Evolutionary conservation across 2,329 filamentous ascomycete species (phyloP).

Genomic region (Septoria linicola): DNA sequence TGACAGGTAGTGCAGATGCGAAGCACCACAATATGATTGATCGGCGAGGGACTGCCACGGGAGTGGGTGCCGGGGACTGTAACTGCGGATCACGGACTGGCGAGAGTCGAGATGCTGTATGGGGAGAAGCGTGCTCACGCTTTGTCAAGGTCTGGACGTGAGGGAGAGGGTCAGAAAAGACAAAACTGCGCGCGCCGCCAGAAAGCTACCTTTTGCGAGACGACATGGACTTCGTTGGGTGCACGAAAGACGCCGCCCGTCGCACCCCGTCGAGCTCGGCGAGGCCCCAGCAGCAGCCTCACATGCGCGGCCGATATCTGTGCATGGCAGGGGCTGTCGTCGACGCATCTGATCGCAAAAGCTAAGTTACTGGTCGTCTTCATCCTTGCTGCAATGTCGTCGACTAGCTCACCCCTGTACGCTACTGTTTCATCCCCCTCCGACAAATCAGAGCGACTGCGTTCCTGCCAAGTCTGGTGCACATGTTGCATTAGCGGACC

Average conservation of each 20-base stretch:
- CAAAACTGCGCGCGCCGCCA: too few relatives aligned
- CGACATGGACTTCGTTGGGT: too few relatives aligned
- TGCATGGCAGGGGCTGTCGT: not conserved
- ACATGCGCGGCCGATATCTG: not conserved
- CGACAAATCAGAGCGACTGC: not conserved
- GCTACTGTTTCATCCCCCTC: conserved; percentile 6
- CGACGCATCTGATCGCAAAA: conserved; percentile 1
- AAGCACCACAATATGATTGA: not conserved
- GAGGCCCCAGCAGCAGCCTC: not conserved
- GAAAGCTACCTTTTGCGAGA: too few relatives aligned
- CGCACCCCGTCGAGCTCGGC: too few relatives aligned
- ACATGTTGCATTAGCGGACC: not conserved
- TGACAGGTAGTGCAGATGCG: not conserved
- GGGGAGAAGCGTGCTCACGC: too few relatives aligned
- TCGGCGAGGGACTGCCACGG: not conserved
- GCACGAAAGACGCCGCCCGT: too few relatives aligned
- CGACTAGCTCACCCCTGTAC: not conserved
- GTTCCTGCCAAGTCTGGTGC: conserved; percentile 8
- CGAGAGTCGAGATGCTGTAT: too few relatives aligned
- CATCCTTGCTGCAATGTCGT: not conserved
- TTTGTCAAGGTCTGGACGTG: not conserved
- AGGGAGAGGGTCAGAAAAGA: not conserved
- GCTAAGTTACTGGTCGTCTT: not conserved
- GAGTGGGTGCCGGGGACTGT: conserved; percentile 6
- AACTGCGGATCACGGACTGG: not conserved